These are phyloP conservation scores for Triticum turgidum DNA, from an alignment of 176 grass and related monocot species.

Conservation along the genomic window DNA sequence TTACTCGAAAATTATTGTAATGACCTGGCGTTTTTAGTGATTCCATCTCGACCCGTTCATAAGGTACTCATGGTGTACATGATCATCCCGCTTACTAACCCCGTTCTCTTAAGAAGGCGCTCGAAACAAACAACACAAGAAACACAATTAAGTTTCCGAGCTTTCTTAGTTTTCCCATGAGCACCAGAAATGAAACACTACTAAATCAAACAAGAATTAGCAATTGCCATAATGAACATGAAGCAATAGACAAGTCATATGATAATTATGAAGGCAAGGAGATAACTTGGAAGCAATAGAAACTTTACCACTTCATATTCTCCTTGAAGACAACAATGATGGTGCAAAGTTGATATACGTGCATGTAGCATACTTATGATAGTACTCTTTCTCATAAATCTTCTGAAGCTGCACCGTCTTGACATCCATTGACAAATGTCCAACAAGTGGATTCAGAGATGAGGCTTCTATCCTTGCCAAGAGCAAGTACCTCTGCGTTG, in stretches of 20 bases:
- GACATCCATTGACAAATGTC: too few relatives aligned
- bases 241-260: not conserved
- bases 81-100: not conserved
- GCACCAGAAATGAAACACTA: not conserved
- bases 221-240: not conserved
- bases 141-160: not conserved
- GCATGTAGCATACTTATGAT: too few relatives aligned
- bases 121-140: not conserved
- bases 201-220: not conserved
- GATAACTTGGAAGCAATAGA: not conserved
- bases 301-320: too few relatives aligned
- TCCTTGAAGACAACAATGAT: too few relatives aligned
- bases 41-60: not conserved
- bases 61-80: not conserved
- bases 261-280: not conserved
- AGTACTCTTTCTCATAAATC: too few relatives aligned
- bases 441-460: too few relatives aligned
- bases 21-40: too few relatives aligned
- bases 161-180: not conserved
- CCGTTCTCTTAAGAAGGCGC: not conserved
- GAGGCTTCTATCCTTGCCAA: too few relatives aligned
- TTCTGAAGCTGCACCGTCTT: too few relatives aligned
- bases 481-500: too few relatives aligned
- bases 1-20: too few relatives aligned
- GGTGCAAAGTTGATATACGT: too few relatives aligned